These are phyloP conservation scores for Flaveria floridana DNA, from an alignment of 140 eudicot genomes.

Conservation along the genomic window DNA sequence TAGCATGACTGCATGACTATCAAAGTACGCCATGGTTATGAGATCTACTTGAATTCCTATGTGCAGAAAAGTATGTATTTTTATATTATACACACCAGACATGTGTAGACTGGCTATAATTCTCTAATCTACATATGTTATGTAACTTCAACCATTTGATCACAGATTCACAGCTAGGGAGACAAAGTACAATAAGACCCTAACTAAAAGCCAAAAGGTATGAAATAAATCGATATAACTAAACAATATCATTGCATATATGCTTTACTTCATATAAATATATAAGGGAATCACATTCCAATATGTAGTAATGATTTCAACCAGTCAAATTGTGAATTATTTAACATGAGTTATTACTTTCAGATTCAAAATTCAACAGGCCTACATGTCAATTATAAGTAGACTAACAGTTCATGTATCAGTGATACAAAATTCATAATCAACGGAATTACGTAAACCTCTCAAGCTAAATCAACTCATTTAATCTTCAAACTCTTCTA, in stretches of 20 bases:
- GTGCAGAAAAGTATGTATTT: neutral
- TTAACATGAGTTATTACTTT: neutral
- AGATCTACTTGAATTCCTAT: neutral
- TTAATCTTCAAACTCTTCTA: neutral
- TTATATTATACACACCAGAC: neutral
- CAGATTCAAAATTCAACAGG: neutral
- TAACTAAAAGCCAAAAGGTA: neutral
- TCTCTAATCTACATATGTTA: neutral
- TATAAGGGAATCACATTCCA: neutral
- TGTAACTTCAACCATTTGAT: neutral
- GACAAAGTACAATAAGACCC: neutral
- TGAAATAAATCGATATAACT: too few species aligned
- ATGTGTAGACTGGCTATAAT: neutral
- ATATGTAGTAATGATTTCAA: neutral
- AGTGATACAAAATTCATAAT: neutral
- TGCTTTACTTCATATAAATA: neutral
- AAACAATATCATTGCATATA: neutral
- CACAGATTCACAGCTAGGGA: neutral
- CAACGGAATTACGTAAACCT: neutral
- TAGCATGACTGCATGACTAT: too few species aligned
- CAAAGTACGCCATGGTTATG: neutral
- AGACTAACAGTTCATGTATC: slow-evolving; percentile 4
- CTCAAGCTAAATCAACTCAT: neutral
- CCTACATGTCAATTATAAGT: neutral
- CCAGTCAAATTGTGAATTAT: neutral